phyloP scores from a whole-genome alignment of 2,329 filamentous ascomycete genomes.

The Cercospora citrullina region DNA sequence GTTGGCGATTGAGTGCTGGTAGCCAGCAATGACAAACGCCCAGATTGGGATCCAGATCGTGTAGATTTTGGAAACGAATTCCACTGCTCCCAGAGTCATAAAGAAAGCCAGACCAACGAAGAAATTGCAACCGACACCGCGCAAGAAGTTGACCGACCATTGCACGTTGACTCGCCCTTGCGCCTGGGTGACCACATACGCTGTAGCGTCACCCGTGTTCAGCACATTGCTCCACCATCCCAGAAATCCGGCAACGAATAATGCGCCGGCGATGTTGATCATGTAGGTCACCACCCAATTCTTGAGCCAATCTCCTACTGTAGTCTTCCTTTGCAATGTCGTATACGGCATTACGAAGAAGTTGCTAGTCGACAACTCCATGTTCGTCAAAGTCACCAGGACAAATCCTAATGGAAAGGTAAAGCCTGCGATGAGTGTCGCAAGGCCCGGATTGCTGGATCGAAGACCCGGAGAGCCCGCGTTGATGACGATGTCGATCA shows the following conservation, averaged over 20 bases:
- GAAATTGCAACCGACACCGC: constrained; percentile 34
- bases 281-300: neutral
- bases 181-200: neutral
- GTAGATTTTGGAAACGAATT: constrained; percentile 32
- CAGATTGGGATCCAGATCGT: constrained; percentile 33
- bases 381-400: neutral
- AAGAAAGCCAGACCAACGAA: constrained; percentile 32
- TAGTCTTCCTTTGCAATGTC: neutral
- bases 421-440: constrained; percentile 1
- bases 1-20: constrained; percentile 34
- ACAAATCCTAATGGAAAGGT: constrained; percentile 3
- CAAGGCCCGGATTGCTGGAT: neutral
- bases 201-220: neutral
- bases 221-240: constrained; percentile 10
- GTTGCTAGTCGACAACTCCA: neutral
- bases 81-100: constrained; percentile 22
- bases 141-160: constrained; percentile 24
- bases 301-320: neutral
- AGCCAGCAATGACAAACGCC: constrained; percentile 44
- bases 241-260: neutral
- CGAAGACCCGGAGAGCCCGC: neutral
- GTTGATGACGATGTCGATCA: neutral
- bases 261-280: constrained; percentile 8
- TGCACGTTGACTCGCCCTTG: constrained; percentile 3
- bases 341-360: constrained; percentile 6